Percentiles rank a stretch among this genome's conserved stretches.
Conservation (phyloP, 495 filamentous ascomycete genomes). For the Astrothelium subdiscretum region DNA sequence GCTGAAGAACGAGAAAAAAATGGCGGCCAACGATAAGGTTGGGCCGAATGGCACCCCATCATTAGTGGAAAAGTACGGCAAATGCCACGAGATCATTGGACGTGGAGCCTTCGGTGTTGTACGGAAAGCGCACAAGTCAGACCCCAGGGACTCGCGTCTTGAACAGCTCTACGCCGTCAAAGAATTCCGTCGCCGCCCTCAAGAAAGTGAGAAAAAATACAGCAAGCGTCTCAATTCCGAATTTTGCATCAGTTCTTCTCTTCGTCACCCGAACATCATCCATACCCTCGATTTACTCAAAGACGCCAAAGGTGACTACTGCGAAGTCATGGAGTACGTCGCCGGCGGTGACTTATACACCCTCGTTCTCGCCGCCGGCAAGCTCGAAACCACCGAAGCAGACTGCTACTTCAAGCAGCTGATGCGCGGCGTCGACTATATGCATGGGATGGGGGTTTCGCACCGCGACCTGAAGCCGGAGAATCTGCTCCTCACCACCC, state of each 20-base stretch:
- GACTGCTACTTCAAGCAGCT: constrained; percentile 99
- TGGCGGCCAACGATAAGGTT: constrained; percentile 62
- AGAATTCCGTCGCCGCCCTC: constrained; percentile 87
- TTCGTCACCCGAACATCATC: constrained; percentile 96
- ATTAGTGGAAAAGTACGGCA: constrained; percentile 93
- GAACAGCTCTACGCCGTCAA: constrained; percentile 97
- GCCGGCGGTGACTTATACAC: constrained; percentile 95
- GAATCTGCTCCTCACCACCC: constrained; percentile 86
- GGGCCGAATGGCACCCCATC: constrained; percentile 66
- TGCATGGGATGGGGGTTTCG: constrained; percentile 99
- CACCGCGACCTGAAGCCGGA: constrained; percentile 97
- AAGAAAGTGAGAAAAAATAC: constrained; percentile 92
- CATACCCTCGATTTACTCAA: constrained; percentile 92
- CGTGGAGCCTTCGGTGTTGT: constrained; percentile 96
- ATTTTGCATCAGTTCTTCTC: constrained; percentile 95
- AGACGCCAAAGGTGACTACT: constrained; percentile 95
- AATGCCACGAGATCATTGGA: constrained; percentile 97
- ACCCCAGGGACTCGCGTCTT: constrained; percentile 61
- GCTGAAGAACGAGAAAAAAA: constrained; percentile 76
- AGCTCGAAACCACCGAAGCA: constrained; percentile 84
- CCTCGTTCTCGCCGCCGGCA: constrained; percentile 80
- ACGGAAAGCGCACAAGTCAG: constrained; percentile 92
- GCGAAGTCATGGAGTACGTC: constrained; percentile 99
- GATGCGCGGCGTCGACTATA: constrained; percentile 98
- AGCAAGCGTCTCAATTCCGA: constrained; percentile 97